Evolutionary conservation across 2,329 filamentous ascomycete genomes (phyloP).

Genomic region (Fusarium beomiforme): DNA sequence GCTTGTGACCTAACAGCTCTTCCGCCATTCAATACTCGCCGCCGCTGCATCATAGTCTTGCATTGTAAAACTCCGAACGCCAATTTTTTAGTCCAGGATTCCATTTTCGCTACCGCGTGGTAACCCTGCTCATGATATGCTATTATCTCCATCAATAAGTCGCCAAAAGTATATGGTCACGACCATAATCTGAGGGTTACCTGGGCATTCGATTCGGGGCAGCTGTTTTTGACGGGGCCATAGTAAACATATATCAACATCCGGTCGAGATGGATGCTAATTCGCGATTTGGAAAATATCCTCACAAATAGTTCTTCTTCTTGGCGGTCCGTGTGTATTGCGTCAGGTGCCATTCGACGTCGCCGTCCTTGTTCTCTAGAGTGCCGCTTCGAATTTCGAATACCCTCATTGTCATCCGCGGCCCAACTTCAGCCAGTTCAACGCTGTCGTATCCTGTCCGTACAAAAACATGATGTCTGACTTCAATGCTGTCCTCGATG

Average conservation of each 20-base stretch:
- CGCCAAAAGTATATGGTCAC: not conserved
- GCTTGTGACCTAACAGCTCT: not conserved
- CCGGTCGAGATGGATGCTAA: not conserved
- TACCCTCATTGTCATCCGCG: constrained; percentile 94
- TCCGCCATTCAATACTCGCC: constrained; percentile 14
- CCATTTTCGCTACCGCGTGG: not conserved
- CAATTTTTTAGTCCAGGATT: constrained; percentile 2
- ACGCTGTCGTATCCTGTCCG: constrained; percentile 90
- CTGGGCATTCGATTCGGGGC: not conserved
- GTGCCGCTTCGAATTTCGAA: constrained; percentile 95
- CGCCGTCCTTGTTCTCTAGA: constrained; percentile 92
- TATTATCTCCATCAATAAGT: not conserved
- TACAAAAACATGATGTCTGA: constrained; percentile 86
- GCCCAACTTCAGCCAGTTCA: constrained; percentile 88
- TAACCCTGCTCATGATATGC: not conserved
- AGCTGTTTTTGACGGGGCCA: not conserved
- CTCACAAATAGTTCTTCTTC: constrained; percentile 94
- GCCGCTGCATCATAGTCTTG: constrained; percentile 9
- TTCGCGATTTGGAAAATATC: not conserved
- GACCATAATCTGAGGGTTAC: not conserved
- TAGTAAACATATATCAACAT: not conserved
- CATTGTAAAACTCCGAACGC: constrained; percentile 41
- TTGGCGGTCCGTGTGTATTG: constrained; percentile 93
- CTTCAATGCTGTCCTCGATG: constrained; percentile 91
- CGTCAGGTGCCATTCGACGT: constrained; percentile 95